phyloP scores from a whole-genome alignment of 129 eudicot genomes.

The Escallonia rubra region DNA sequence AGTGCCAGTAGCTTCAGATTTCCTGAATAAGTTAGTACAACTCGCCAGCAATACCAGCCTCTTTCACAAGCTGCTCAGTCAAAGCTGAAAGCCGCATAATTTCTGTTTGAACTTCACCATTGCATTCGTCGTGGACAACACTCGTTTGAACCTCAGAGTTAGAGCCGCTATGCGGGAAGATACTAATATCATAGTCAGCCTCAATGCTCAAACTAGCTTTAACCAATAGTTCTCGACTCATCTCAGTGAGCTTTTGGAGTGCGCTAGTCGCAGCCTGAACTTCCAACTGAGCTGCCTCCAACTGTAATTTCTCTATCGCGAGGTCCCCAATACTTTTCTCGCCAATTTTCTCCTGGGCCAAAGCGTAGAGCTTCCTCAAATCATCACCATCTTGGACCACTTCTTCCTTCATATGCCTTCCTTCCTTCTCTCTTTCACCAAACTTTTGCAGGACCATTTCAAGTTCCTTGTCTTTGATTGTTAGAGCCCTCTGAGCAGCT shows the following conservation, averaged over 20 bases:
- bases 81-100: slow-evolving; percentile 59
- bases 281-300: slow-evolving; percentile 87
- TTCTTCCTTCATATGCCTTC: slow-evolving; percentile 49
- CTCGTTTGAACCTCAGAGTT: slow-evolving; percentile 1
- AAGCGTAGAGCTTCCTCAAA: slow-evolving; percentile 44
- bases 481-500: slow-evolving; percentile 50
- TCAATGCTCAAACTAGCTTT: slow-evolving; percentile 47
- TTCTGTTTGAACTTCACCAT: slow-evolving; percentile 47
- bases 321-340: slow-evolving; percentile 48
- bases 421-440: slow-evolving; percentile 54
- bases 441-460: slow-evolving; percentile 37
- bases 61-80: slow-evolving; percentile 60
- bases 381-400: slow-evolving; percentile 37
- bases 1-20: slow-evolving; percentile 9
- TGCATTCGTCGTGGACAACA: slow-evolving; percentile 10
- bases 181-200: slow-evolving; percentile 33
- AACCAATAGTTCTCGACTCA: slow-evolving; percentile 62
- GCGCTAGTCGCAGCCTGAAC: slow-evolving; percentile 81
- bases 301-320: slow-evolving; percentile 61
- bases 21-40: slow-evolving; percentile 2
- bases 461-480: slow-evolving; percentile 60
- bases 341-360: slow-evolving; percentile 48
- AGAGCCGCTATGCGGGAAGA: neutral
- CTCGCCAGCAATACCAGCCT: slow-evolving; percentile 50
- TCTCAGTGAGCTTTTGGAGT: slow-evolving; percentile 52